A percentile compares a stretch with the other conserved stretches of the same genome.
Evolutionary conservation across 192 early-diverging fungal species (phyloP).

Genomic region (Coemansia sp.): DNA sequence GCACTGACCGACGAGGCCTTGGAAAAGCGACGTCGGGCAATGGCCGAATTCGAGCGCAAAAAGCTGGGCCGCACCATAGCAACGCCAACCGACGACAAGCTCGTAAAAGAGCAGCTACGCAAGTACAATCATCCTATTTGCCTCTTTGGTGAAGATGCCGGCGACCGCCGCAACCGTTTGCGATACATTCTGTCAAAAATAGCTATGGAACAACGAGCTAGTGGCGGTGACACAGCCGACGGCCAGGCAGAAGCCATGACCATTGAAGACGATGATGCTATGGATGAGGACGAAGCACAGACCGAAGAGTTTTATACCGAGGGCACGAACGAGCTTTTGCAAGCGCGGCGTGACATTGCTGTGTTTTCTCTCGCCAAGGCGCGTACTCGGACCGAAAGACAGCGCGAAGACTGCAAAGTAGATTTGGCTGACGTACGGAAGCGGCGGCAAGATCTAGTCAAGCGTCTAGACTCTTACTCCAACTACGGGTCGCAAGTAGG

Average conservation of each 20-base stretch:
- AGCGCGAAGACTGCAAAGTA: slow-evolving; percentile 52
- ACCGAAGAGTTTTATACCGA: slow-evolving; percentile 83
- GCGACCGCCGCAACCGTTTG: slow-evolving; percentile 81
- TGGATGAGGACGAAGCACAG: slow-evolving; percentile 58
- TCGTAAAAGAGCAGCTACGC: slow-evolving; percentile 73
- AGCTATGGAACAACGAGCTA: slow-evolving; percentile 16
- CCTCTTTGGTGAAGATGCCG: slow-evolving; percentile 92
- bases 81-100: slow-evolving; percentile 87
- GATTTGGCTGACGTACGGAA: slow-evolving; percentile 25
- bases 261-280: slow-evolving; percentile 46
- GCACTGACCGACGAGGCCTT: slow-evolving; percentile 26
- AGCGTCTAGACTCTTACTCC: slow-evolving; percentile 57
- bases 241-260: slow-evolving; percentile 47
- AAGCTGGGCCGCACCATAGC: slow-evolving; percentile 75
- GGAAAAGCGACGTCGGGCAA: slow-evolving; percentile 34
- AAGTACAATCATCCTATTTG: slow-evolving; percentile 85
- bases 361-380: slow-evolving; percentile 73
- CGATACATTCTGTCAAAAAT: slow-evolving; percentile 70
- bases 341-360: slow-evolving; percentile 71
- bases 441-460: slow-evolving; percentile 58
- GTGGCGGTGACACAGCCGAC: slow-evolving; percentile 12
- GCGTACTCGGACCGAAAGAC: slow-evolving; percentile 61
- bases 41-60: slow-evolving; percentile 77
- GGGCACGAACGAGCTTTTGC: slow-evolving; percentile 69
- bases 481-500: slow-evolving; percentile 83